Percentiles rank a stretch among this genome's conserved stretches.
Evolutionary conservation across 164 flowering plant genomes (phyloP).

Genomic region (Warburgia ugandensis): DNA sequence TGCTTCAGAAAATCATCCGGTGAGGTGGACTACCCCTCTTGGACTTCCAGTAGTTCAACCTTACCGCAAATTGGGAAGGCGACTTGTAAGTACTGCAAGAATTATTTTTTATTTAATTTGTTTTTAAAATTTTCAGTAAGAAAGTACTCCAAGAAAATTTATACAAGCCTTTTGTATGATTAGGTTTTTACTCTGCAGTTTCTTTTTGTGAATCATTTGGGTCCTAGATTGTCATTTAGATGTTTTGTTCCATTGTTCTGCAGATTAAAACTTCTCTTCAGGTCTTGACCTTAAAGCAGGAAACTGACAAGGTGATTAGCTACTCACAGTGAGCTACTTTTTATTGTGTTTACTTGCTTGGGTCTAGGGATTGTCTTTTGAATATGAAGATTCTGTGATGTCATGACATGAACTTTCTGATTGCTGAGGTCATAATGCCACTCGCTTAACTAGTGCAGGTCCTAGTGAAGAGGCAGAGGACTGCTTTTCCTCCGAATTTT

Average conservation of each 20-base stretch:
- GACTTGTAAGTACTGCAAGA: slow-evolving; percentile 43
- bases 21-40: slow-evolving; percentile 80
- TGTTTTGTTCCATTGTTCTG: slow-evolving; percentile 12
- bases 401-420: too few species aligned
- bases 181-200: too few species aligned
- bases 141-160: neutral
- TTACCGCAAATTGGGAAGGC: slow-evolving; percentile 60
- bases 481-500: slow-evolving; percentile 98
- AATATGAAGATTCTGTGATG: too few species aligned
- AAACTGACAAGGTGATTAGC: slow-evolving; percentile 67
- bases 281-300: slow-evolving; percentile 54
- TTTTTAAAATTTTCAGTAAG: neutral
- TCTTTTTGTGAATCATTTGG: neutral
- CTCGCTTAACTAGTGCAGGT: slow-evolving; percentile 44
- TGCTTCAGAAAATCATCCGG: slow-evolving; percentile 69
- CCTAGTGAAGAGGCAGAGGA: slow-evolving; percentile 76
- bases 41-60: slow-evolving; percentile 96
- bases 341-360: too few species aligned
- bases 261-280: slow-evolving; percentile 91
- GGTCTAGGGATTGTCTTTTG: too few species aligned
- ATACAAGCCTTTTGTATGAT: neutral
- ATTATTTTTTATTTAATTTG: neutral
- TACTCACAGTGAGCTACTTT: neutral
- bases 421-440: too few species aligned
- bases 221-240: neutral